Evolutionary conservation across 345 rosid genomes (phyloP), one percentile per base, ranked within the genome.

Genomic region (Sonneratia alba): DNA sequence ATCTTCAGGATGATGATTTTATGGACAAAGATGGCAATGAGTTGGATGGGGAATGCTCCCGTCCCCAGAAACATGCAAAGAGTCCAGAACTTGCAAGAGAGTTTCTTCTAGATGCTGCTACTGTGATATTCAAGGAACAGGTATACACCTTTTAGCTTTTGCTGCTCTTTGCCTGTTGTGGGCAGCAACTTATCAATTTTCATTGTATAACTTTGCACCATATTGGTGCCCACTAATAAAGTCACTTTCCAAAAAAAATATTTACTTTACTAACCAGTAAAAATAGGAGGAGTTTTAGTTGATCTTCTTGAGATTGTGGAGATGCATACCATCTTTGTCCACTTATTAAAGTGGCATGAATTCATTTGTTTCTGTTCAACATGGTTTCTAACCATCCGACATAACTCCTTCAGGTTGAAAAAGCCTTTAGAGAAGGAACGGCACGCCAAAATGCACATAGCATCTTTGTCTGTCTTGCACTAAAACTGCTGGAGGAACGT

Each of bases 71-170:
- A 84, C 99, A 95, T 78, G 99, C 97, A 63, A 95, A 95, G 88
- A 95, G 97, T 89, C 97, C 97, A 72, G 99, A 95, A 83, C 99
- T 92, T 84, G 99, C 99, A 81, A 91, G 99, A 81, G 99, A 95
- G 81, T 95, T 95, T 86, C 99, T 95, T 80, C 86, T 95, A 43
- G 99, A 95, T 86, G 96, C 97, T 47, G 97, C 97, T 66, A 80
- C 92, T 10, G 92, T 95, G 72, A 90, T 95, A 73, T 95, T 95
- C 70, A 95, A 95, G 85, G 99, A 95, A 79, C 97, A 95, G 96
- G 99, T 82, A 82, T 76, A 86, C 79, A 71, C 64, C 66, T 49
- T 73, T 34, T 62, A 61, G 38, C 18, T 62, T 2, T 68, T 45
- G 36, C 48, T 68, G n/a, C 7, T 16, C 27, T 24, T 11, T 32